Conservation (phyloP, 805 yeast genomes). For the Clavispora vitiphila region DNA sequence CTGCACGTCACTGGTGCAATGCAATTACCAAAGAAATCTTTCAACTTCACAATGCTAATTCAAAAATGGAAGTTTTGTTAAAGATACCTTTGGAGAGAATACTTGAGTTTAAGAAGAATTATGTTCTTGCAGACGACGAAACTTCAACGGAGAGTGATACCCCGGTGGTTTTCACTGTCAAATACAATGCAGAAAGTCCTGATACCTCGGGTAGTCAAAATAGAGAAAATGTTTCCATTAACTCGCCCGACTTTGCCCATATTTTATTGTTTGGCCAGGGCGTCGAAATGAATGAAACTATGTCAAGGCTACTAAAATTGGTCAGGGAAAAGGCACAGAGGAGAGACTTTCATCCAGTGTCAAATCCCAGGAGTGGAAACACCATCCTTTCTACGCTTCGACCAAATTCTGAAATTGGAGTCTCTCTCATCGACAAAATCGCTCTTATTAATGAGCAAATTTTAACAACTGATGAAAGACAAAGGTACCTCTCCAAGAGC, state of each 20-base stretch:
- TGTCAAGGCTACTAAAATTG: background rate
- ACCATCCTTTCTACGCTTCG: conserved; percentile 10
- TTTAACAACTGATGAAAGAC: background rate
- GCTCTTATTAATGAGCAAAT: conserved; percentile 9
- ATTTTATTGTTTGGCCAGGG: conserved; percentile 51
- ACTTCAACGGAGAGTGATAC: conserved; percentile 16
- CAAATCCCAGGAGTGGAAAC: too few relatives aligned
- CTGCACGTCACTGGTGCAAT: conserved; percentile 80
- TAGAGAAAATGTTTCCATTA: background rate
- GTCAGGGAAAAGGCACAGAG: background rate
- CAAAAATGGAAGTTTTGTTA: conserved; percentile 66
- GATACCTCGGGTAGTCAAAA: too few relatives aligned
- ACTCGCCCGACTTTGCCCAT: conserved; percentile 29
- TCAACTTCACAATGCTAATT: conserved; percentile 53
- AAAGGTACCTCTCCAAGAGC: background rate
- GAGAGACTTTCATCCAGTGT: background rate
- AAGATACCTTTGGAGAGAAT: conserved; percentile 72
- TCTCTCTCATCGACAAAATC: conserved; percentile 11
- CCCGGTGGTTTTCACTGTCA: conserved; percentile 44
- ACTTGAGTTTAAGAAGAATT: conserved; percentile 52
- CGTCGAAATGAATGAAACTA: background rate
- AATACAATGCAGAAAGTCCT: too few relatives aligned
- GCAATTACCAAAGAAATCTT: conserved; percentile 72
- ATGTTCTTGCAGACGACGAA: conserved; percentile 37
- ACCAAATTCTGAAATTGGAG: conserved; percentile 9